Conservation (phyloP, 2,329 filamentous ascomycete genomes). For the Coniosporium tulheliwenetii region DNA sequence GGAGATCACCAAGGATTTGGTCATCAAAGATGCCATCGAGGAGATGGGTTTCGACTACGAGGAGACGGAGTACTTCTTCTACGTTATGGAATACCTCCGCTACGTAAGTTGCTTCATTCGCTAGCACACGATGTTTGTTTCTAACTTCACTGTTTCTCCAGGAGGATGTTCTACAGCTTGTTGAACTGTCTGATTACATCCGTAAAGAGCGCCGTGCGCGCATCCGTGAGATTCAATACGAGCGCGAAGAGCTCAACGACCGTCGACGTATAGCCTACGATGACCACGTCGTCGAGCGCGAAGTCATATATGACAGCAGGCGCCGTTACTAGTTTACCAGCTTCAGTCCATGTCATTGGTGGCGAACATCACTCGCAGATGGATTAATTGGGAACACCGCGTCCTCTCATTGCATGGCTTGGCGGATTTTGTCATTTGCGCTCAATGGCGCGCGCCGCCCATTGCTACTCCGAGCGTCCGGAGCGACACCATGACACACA, state of each 20-base stretch:
- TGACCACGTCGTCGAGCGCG: constrained; percentile 50
- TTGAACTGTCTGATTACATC: constrained; percentile 71
- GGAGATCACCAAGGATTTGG: constrained; percentile 87
- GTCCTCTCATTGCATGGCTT: not conserved
- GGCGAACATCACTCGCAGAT: not conserved
- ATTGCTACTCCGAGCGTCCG: not conserved
- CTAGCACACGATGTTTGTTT: not conserved
- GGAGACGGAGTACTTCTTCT: constrained; percentile 79
- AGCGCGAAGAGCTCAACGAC: constrained; percentile 39
- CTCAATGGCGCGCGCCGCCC: not conserved
- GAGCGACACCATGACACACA: not conserved
- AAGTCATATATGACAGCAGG: constrained; percentile 45
- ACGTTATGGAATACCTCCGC: constrained; percentile 78
- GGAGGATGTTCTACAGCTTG: constrained; percentile 77
- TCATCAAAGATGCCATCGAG: constrained; percentile 75
- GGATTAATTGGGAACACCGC: not conserved
- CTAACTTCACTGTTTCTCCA: constrained; percentile 19
- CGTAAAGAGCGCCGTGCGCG: constrained; percentile 46
- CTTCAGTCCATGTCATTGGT: not conserved
- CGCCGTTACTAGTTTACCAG: not conserved
- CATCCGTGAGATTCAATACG: constrained; percentile 46
- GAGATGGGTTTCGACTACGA: constrained; percentile 75
- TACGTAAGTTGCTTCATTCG: constrained; percentile 48
- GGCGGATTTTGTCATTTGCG: not conserved
- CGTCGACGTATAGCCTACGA: constrained; percentile 38